Base-by-base conservation (phyloP, 2,329 filamentous ascomycete genomes). In the Septoria linicola region DNA sequence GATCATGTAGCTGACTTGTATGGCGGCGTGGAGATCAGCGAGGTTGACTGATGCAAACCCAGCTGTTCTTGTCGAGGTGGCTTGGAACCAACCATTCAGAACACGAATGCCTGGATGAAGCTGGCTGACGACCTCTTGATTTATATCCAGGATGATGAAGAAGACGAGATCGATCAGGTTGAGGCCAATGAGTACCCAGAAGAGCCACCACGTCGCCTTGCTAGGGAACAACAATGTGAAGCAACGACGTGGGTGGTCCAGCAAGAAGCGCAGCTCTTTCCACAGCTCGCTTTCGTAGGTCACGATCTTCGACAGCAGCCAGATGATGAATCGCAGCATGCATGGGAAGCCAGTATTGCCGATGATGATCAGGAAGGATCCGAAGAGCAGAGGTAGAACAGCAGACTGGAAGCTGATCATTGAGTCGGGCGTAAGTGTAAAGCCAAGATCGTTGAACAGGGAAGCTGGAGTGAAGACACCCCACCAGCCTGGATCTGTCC, bases 331-430 rank as follows among this genome's bases (percentile, higher is more conserved):
- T 6, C 93, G 87, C 19, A 97, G 80, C 86, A 96, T 91, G 64
- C 93, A 88, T 0, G 92, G 93, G 62, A 97, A 97, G 0, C 87
- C 93, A 0, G 92, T 97, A 65, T 97, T 97, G 49, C 92, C 92
- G 54, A 96, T 89, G 55, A 97, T 83, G 66, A 97, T 93, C 35
- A 97, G 79, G 61, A 95, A 95, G 5, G 83, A 83, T 71, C 90
- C 82, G 36, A 93, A 67, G 17, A 96, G 75, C 39, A 97, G 75
- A 0, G 87, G 83, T 61, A 89, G 87, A 5, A 87, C 76, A 1
- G 89, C 88, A 7, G 75, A 80, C 61, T 89, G 84, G 69, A 97
- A 97, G 0, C 89, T 92, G 35, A 83, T 80, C 90, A 99, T 96
- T 60, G 90, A 96, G 71, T 97, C 88, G 0, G 91, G 87, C 0